Percentiles rank a stretch among this genome's conserved stretches.
phyloP scores from a whole-genome alignment of 192 early-diverging fungal species.

The Backusella tarrabulga region DNA sequence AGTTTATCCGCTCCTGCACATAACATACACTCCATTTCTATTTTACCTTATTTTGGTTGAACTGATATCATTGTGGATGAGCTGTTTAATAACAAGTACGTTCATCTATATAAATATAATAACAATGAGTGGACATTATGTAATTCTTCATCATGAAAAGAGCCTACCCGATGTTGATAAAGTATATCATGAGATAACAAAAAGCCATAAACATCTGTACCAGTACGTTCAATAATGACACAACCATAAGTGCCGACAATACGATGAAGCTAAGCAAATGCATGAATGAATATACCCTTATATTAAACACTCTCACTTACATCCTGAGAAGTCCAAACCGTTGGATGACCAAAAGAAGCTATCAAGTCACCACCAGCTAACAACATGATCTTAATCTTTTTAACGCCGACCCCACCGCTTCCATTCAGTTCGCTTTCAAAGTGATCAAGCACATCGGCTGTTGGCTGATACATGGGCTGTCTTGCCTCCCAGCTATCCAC shows the following conservation, averaged over 20 bases:
- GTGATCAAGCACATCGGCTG: slow-evolving; percentile 91
- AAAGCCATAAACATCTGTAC: slow-evolving; percentile 91
- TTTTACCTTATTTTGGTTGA: slow-evolving; percentile 91
- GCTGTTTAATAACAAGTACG: slow-evolving; percentile 92
- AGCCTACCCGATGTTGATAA: slow-evolving; percentile 76
- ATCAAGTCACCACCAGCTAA: slow-evolving; percentile 97
- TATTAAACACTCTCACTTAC: slow-evolving; percentile 44
- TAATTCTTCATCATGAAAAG: background rate
- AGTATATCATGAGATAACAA: slow-evolving; percentile 88
- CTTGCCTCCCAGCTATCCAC: slow-evolving; percentile 93
- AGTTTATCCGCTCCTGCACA: background rate
- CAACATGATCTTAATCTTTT: slow-evolving; percentile 81
- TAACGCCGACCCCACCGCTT: slow-evolving; percentile 56
- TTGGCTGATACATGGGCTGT: slow-evolving; percentile 78
- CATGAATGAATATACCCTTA: background rate
- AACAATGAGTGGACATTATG: background rate
- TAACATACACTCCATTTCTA: background rate
- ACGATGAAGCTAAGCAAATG: slow-evolving; percentile 50
- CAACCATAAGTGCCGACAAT: slow-evolving; percentile 92
- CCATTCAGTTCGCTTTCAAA: slow-evolving; percentile 89
- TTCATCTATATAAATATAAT: slow-evolving; percentile 58
- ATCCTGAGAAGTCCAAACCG: slow-evolving; percentile 86
- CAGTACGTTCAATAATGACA: slow-evolving; percentile 93
- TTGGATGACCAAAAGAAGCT: slow-evolving; percentile 89
- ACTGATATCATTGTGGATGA: slow-evolving; percentile 97